A percentile compares a stretch with the other conserved stretches of the same genome.
Conservation (phyloP, 2,329 filamentous ascomycete genomes). For the Calonectria multiphialidica region DNA sequence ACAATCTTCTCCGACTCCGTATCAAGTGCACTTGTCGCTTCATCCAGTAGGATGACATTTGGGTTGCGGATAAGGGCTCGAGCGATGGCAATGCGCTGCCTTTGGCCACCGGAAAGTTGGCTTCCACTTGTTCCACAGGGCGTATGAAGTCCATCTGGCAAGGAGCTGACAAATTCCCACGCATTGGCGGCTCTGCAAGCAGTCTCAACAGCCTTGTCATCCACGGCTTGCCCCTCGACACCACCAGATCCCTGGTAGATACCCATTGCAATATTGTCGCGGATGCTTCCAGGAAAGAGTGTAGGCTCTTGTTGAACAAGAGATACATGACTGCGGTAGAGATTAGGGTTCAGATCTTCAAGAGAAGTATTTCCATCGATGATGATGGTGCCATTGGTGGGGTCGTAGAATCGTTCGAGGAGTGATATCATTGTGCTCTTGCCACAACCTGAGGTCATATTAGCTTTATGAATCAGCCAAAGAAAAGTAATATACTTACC, state of each 20-base stretch:
- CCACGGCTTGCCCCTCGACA: not conserved
- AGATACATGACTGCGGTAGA: slow-evolving; percentile 62
- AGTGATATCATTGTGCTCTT: slow-evolving; percentile 70
- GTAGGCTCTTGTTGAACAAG: slow-evolving; percentile 69
- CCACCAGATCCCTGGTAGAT: not conserved
- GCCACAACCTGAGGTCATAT: slow-evolving; percentile 51
- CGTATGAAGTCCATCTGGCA: slow-evolving; percentile 48
- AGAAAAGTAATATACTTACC: not conserved
- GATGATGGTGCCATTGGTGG: slow-evolving; percentile 55
- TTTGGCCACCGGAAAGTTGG: slow-evolving; percentile 65
- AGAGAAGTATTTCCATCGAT: slow-evolving; percentile 51
- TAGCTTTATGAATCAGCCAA: not conserved
- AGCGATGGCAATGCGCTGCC: slow-evolving; percentile 68
- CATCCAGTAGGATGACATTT: slow-evolving; percentile 5
- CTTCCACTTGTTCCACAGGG: slow-evolving; percentile 29
- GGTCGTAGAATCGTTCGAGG: slow-evolving; percentile 57
- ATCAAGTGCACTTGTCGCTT: slow-evolving; percentile 8
- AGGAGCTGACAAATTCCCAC: slow-evolving; percentile 54
- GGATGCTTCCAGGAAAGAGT: slow-evolving; percentile 83
- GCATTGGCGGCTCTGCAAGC: slow-evolving; percentile 60
- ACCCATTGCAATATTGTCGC: slow-evolving; percentile 78
- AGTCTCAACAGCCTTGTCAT: slow-evolving; percentile 48
- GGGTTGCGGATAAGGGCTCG: slow-evolving; percentile 52
- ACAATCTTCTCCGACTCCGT: slow-evolving; percentile 11
- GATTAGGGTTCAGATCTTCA: not conserved